Evolutionary conservation across 2,329 filamentous ascomycete species (phyloP).

Genomic region (Corniculantispora saksenae): DNA sequence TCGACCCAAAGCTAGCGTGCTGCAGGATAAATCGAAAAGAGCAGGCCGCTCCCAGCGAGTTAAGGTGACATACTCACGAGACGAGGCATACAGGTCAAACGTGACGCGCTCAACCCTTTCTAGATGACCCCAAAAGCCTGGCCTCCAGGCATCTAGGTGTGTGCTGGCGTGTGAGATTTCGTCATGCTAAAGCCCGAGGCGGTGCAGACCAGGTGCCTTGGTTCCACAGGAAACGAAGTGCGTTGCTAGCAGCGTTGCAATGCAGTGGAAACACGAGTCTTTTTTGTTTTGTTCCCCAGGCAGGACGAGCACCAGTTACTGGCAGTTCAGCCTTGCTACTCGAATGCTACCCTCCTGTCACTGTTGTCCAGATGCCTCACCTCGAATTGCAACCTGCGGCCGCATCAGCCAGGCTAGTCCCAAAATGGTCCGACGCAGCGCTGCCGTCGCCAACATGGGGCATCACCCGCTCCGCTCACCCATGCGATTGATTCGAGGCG

Average conservation of each 20-base stretch:
- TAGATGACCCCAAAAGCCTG: not conserved
- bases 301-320: not conserved
- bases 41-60: not conserved
- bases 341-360: not conserved
- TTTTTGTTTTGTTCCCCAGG: not conserved
- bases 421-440: too few relatives aligned
- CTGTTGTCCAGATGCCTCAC: not conserved
- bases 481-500: too few relatives aligned
- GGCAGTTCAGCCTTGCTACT: not conserved
- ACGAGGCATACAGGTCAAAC: not conserved
- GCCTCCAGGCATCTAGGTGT: not conserved
- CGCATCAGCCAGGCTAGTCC: too few relatives aligned
- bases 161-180: not conserved
- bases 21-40: slow-evolving; percentile 12
- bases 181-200: not conserved
- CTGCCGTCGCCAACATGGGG: too few relatives aligned
- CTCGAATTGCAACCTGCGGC: too few relatives aligned
- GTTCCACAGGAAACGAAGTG: not conserved
- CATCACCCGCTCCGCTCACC: too few relatives aligned
- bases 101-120: not conserved
- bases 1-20: not conserved
- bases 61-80: not conserved
- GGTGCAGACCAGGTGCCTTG: not conserved
- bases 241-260: not conserved
- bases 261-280: not conserved